Percentiles rank a stretch among this genome's conserved stretches.
Evolutionary conservation across 306 rosid species (phyloP).

Genomic region (Glycine tomentella): DNA sequence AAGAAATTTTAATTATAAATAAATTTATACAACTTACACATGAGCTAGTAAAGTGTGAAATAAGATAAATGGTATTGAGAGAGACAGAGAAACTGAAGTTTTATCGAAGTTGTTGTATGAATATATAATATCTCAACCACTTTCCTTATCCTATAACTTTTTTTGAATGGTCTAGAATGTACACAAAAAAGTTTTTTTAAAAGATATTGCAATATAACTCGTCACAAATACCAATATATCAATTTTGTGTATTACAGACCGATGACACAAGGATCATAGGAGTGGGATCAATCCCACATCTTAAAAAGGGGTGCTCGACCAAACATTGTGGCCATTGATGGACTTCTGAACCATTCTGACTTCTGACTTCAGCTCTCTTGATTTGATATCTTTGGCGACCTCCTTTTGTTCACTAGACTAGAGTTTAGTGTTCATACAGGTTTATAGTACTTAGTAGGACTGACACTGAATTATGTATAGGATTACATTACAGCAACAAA

Average conservation of each 20-base stretch:
- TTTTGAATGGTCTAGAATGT: background rate
- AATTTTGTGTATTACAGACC: constrained; percentile 53
- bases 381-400: constrained; percentile 31
- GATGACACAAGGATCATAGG: constrained; percentile 33
- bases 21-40: background rate
- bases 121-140: background rate
- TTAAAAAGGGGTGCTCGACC: constrained; percentile 29
- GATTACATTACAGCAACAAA: constrained; percentile 48
- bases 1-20: background rate
- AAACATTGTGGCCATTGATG: constrained; percentile 33
- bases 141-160: background rate
- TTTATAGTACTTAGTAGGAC: constrained; percentile 36
- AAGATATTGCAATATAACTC: constrained; percentile 16
- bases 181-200: background rate
- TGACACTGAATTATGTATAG: constrained; percentile 46
- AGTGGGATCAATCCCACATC: constrained; percentile 24
- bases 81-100: background rate
- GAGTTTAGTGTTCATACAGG: constrained; percentile 40
- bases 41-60: background rate
- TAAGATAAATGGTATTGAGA: background rate
- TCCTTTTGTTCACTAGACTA: constrained; percentile 38
- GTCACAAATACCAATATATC: constrained; percentile 15
- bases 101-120: background rate
- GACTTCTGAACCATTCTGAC: constrained; percentile 38
- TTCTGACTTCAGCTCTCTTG: constrained; percentile 36